Evolutionary conservation across 2,329 filamentous ascomycete genomes (phyloP).

Genomic region (Paraconiothyrium brasiliense): DNA sequence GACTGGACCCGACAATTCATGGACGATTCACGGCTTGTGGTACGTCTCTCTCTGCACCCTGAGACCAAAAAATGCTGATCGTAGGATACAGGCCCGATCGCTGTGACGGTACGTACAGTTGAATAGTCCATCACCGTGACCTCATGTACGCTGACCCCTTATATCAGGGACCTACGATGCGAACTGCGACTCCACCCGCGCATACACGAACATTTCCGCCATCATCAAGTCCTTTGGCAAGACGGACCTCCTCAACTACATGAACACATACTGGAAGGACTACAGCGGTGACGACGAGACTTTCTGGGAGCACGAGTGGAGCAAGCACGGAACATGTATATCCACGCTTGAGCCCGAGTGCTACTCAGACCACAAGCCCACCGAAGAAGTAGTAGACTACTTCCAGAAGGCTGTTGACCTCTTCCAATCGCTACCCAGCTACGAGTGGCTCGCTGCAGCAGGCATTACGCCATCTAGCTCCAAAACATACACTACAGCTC

Average conservation of each 20-base stretch:
- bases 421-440: constrained; percentile 73
- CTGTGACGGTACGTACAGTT: constrained; percentile 63
- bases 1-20: constrained; percentile 72
- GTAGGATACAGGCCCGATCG: constrained; percentile 54
- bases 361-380: constrained; percentile 66
- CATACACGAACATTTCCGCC: constrained; percentile 71
- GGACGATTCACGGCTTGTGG: constrained; percentile 79
- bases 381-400: constrained; percentile 74
- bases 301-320: constrained; percentile 77
- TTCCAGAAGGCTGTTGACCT: constrained; percentile 72
- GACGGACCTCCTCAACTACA: constrained; percentile 68
- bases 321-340: constrained; percentile 78
- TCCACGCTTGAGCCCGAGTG: constrained; percentile 72
- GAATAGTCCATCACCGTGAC: too few species aligned
- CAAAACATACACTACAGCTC: constrained; percentile 66
- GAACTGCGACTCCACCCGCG: constrained; percentile 69
- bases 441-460: constrained; percentile 68
- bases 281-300: constrained; percentile 69
- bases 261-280: constrained; percentile 78
- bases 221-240: constrained; percentile 67
- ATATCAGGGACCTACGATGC: constrained; percentile 66
- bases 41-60: constrained; percentile 35
- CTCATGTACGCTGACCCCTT: too few species aligned
- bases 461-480: constrained; percentile 66
- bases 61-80: neutral